Evolutionary conservation across 1,139 yeast species (phyloP).

Genomic region (Taphrina sp.): DNA sequence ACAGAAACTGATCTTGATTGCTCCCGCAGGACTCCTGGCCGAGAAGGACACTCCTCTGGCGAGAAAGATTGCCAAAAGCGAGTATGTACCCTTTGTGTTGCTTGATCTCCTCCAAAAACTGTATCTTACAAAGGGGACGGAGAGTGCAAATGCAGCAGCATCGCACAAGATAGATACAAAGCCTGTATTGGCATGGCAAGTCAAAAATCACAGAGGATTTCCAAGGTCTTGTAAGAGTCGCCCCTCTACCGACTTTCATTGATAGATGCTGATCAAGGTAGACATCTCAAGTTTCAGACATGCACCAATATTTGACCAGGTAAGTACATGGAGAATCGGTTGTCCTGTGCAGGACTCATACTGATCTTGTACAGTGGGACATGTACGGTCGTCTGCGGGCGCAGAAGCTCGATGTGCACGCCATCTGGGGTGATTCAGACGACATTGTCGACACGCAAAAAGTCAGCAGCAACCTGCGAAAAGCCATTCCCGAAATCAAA

Average conservation of each 20-base stretch:
- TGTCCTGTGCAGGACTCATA: too few relatives aligned
- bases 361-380: too few relatives aligned
- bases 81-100: slow-evolving; percentile 10
- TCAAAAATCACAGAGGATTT: slow-evolving; percentile 21
- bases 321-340: too few relatives aligned
- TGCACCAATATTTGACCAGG: slow-evolving; percentile 28
- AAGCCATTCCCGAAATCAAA: slow-evolving; percentile 13
- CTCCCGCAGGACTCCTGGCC: slow-evolving; percentile 30
- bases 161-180: slow-evolving; percentile 12
- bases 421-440: slow-evolving; percentile 26
- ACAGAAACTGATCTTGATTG: slow-evolving; percentile 20
- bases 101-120: neutral
- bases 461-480: slow-evolving; percentile 9
- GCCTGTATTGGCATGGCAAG: slow-evolving; percentile 8
- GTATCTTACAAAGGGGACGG: slow-evolving; percentile 6
- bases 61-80: slow-evolving; percentile 7
- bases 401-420: slow-evolving; percentile 17
- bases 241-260: neutral
- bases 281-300: slow-evolving; percentile 22
- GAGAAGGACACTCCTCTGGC: neutral
- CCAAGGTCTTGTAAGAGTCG: slow-evolving; percentile 10
- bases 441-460: slow-evolving; percentile 22
- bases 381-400: slow-evolving; percentile 1
- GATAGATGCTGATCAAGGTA: neutral
- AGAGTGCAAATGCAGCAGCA: slow-evolving; percentile 8